Base-by-base conservation (phyloP, 1,284 basidiomycete species). In the Cystobasidium pallidum region DNA sequence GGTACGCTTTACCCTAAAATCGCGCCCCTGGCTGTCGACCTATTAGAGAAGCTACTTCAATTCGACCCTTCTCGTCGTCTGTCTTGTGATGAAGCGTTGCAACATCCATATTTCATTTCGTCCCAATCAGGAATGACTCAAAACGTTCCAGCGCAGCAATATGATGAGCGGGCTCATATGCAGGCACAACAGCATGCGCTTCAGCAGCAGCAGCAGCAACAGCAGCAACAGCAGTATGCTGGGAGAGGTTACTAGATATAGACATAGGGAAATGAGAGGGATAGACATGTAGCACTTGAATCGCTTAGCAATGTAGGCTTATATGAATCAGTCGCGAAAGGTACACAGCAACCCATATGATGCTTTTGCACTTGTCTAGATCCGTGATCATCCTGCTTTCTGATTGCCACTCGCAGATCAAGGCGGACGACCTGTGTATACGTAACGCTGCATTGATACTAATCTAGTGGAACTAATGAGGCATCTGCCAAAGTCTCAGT, bases 31-130 rank as follows among this genome's bases (percentile, higher is more conserved):
- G 95, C 95, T 15, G 87, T 98, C 78, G 92, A 97, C 81, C 87
- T 99, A 3, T 88, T 99, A 58, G 96, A 99, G 81, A 88, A 91
- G 74, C 88, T 99, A 52, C 87, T 99, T 64, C 94, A 96, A 80
- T 99, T 99, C 79, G 96, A 99, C 80, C 96, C 96, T 0, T 86
- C 89, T 34, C 90, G 94, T 79, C 89, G 96, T 70, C 88, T 96
- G 75, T 91, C 92, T 11, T 95, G 95, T 30, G 89, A 91, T 34
- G 92, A 96, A 65, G 94, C 96, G 0, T 87, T 99, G 64, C 86
- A 86, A 19, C 96, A 99, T 32, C 59, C 74, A 2, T 75, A 75
- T 43, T 73, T 75, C 51, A 63, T 11, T 39, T 39, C 36, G 39
- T 34, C 21, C 49, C 68, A 32, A 64, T 26, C 49, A 32, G 47